Conservation (phyloP, 2,329 filamentous ascomycete genomes). For the Aureobasidium pullulans region DNA sequence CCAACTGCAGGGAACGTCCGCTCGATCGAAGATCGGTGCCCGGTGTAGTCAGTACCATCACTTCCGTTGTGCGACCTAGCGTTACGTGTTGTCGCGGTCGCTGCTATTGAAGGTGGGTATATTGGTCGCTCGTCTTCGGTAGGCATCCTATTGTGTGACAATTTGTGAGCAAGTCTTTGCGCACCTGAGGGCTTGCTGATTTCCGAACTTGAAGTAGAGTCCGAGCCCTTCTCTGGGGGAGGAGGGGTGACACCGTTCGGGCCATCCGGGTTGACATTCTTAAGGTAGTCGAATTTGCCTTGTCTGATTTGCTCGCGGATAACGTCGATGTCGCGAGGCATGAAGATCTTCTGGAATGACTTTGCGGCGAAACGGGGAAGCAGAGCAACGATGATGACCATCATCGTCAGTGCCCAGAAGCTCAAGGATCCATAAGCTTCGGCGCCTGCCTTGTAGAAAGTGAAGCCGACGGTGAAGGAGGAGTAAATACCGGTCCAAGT, state of each 20-base stretch:
- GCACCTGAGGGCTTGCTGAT: slow-evolving; percentile 34
- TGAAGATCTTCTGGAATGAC: slow-evolving; percentile 85
- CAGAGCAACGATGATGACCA: slow-evolving; percentile 74
- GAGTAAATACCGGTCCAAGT: slow-evolving; percentile 93
- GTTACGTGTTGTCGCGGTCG: slow-evolving; percentile 70
- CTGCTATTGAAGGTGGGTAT: slow-evolving; percentile 81
- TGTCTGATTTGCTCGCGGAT: slow-evolving; percentile 82
- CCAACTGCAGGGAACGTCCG: slow-evolving; percentile 32
- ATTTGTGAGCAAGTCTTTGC: slow-evolving; percentile 38
- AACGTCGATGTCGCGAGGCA: slow-evolving; percentile 87
- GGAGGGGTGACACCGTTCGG: slow-evolving; percentile 36
- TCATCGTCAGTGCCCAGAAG: slow-evolving; percentile 79
- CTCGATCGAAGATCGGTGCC: slow-evolving; percentile 34
- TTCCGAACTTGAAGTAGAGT: slow-evolving; percentile 54
- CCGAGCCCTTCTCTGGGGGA: slow-evolving; percentile 35
- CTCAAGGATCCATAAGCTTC: slow-evolving; percentile 74
- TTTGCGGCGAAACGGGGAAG: slow-evolving; percentile 85
- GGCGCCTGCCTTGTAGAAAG: slow-evolving; percentile 69
- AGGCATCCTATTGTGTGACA: slow-evolving; percentile 40
- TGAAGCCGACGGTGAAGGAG: slow-evolving; percentile 47
- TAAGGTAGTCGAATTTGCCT: slow-evolving; percentile 73
- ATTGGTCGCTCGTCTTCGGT: slow-evolving; percentile 87
- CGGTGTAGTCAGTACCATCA: slow-evolving; percentile 86
- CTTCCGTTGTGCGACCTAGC: slow-evolving; percentile 82
- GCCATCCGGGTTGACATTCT: slow-evolving; percentile 41